These are phyloP conservation scores for Chlorella sp. DNA, from an alignment of 139 green algal species.

Conservation along the genomic window DNA sequence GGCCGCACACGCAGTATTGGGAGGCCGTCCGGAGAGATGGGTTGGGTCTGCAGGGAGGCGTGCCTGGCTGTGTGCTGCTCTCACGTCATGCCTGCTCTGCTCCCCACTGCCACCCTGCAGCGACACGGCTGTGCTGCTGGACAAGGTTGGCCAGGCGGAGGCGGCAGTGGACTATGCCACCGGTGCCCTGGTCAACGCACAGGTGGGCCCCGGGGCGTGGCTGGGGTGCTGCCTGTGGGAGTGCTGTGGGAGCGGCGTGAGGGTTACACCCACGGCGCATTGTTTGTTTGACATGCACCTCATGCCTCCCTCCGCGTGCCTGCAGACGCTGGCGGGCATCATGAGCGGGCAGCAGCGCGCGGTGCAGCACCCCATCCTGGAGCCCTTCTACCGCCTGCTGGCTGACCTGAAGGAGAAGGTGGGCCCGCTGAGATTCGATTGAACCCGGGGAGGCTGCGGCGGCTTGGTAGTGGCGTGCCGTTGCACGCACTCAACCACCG, in stretches of 20 bases:
- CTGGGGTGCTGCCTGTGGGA: too few relatives aligned
- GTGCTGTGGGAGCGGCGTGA: too few relatives aligned
- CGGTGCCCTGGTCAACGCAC: conserved; percentile 47
- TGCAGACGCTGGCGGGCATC: conserved; percentile 33
- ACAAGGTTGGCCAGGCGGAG: conserved; percentile 38
- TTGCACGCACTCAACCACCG: too few relatives aligned
- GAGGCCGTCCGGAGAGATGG: too few relatives aligned
- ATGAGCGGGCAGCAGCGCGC: not conserved
- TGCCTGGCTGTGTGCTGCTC: too few relatives aligned
- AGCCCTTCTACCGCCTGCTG: conserved; percentile 48
- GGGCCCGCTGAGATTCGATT: not conserved
- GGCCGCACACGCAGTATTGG: too few relatives aligned
- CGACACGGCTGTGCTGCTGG: conserved; percentile 44
- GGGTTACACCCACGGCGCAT: too few relatives aligned
- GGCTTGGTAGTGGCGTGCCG: too few relatives aligned
- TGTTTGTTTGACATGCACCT: too few relatives aligned
- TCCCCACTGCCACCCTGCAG: not conserved
- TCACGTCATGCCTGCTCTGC: not conserved
- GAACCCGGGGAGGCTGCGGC: too few relatives aligned
- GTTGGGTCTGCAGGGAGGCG: too few relatives aligned
- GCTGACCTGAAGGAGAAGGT: conserved; percentile 44
- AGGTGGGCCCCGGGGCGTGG: not conserved
- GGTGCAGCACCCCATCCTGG: conserved; percentile 32
- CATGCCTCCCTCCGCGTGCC: too few relatives aligned
- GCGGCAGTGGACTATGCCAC: conserved; percentile 47